Evolutionary conservation across 768 basidiomycete genomes (phyloP).

Genomic region (Phlebiopsis gigantea): DNA sequence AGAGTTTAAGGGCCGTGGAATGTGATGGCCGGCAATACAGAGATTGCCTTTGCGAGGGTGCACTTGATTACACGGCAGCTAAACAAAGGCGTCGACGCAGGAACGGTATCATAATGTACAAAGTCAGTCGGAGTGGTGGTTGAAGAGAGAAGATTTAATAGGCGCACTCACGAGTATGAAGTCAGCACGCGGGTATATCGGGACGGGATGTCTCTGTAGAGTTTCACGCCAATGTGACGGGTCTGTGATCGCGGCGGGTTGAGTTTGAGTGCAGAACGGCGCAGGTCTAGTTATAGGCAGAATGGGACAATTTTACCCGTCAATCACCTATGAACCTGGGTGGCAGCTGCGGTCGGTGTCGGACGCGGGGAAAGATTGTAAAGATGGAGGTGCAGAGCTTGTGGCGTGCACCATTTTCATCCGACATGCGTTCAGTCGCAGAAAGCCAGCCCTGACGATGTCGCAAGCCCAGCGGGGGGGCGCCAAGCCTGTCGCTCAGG

Average conservation of each 20-base stretch:
- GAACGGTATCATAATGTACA: background rate
- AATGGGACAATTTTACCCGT: constrained; percentile 8
- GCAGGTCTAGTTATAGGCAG: background rate
- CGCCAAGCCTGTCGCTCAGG: background rate
- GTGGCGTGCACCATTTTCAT: constrained; percentile 7
- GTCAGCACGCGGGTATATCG: constrained; percentile 7
- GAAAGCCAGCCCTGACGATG: background rate
- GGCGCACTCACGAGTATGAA: constrained; percentile 5
- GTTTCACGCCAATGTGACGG: background rate
- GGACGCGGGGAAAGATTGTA: constrained; percentile 1
- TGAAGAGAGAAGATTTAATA: background rate
- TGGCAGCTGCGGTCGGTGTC: background rate
- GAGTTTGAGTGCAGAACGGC: background rate
- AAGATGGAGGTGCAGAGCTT: constrained; percentile 2
- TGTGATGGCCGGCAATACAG: background rate
- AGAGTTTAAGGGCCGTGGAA: background rate
- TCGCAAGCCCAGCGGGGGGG: background rate
- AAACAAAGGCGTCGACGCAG: background rate
- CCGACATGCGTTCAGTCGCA: constrained; percentile 3
- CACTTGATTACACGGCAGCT: background rate
- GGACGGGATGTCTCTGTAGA: constrained; percentile 1
- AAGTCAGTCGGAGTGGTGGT: constrained; percentile 1
- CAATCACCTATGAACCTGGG: background rate
- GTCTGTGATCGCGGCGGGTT: background rate
- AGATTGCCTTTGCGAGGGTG: background rate